These are phyloP conservation scores for Quercus berberidifolia DNA, from an alignment of 306 rosid genomes.

Conservation along the genomic window DNA sequence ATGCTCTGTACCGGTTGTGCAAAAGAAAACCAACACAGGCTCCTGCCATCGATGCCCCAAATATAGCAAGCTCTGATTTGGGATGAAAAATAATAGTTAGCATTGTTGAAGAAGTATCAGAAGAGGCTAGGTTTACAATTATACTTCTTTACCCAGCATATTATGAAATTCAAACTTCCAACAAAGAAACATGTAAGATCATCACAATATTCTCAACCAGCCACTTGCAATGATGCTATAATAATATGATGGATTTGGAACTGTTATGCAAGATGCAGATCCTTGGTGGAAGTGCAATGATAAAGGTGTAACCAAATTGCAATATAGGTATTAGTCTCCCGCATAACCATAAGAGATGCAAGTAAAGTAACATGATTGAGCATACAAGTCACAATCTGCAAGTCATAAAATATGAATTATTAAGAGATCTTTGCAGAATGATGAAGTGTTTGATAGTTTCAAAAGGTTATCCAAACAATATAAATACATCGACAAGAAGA, in stretches of 20 bases:
- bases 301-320: slow-evolving; percentile 4
- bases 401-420: slow-evolving; percentile 4
- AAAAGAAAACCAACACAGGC: slow-evolving; percentile 96
- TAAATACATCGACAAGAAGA: background rate
- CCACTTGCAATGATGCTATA: slow-evolving; percentile 5
- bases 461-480: background rate
- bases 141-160: background rate
- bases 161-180: background rate
- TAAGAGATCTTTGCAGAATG: background rate
- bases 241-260: slow-evolving; percentile 2
- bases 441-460: slow-evolving; percentile 3
- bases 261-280: background rate
- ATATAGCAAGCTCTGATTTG: slow-evolving; percentile 76
- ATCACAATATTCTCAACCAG: background rate
- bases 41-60: slow-evolving; percentile 99
- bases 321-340: background rate
- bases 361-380: background rate
- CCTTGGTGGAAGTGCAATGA: background rate
- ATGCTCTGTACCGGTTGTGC: slow-evolving; percentile 88
- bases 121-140: background rate
- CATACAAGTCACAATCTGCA: background rate
- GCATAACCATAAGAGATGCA: background rate
- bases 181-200: background rate
- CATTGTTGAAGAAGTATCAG: background rate
- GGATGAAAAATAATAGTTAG: slow-evolving; percentile 20